Evolutionary conservation across 2,329 filamentous ascomycete genomes (phyloP), one percentile per base, ranked within the genome.

Genomic region (Epichloe uncinata): DNA sequence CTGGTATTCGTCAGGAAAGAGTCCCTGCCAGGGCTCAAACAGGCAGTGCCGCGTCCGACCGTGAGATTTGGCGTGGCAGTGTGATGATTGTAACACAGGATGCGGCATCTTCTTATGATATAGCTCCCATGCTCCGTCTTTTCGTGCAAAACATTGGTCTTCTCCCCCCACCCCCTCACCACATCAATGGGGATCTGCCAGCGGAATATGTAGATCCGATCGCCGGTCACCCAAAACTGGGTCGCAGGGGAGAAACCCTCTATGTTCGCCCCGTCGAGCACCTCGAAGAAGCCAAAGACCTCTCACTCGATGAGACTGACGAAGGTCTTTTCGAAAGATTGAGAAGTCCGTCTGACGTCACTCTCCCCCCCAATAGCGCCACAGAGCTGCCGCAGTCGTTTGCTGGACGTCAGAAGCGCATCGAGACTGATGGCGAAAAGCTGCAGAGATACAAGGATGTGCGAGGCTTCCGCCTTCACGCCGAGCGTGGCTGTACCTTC

Each of bases 11-110:
- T 40, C 74, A 73, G 38, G 79, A 95, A 66, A 70, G 73, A 59
- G 60, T 69, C 45, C 60, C 69, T 0, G 61, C 54, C 6, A 57
- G 61, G 47, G 45, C 60, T 6, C 60, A 58, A 40, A 60, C 55
- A 20, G 51, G 56, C 12, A 56, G 49, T 55, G 56, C 60, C 2
- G 50, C 61, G 12, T 49, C 61, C 0, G 82, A 87, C 42, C 78
- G 81, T 47, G 87, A 95, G 58, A 81, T 91, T 18, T 98, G 93
- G 93, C 81, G 90, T 63, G 93, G 93, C 5, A 94, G 82, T 53
- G 77, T 97, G 51, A 89, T 98, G 87, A 95, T 98, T 58, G 89
- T 98, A 20, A 97, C 93, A 0, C 77, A 82, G 48, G 91, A 98
- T 61, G 76, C 79, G 2, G 78, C 84, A 40, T 97, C 91, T 2